Conservation (phyloP, 139 green algal genomes). For the Gonium pectorale region DNA sequence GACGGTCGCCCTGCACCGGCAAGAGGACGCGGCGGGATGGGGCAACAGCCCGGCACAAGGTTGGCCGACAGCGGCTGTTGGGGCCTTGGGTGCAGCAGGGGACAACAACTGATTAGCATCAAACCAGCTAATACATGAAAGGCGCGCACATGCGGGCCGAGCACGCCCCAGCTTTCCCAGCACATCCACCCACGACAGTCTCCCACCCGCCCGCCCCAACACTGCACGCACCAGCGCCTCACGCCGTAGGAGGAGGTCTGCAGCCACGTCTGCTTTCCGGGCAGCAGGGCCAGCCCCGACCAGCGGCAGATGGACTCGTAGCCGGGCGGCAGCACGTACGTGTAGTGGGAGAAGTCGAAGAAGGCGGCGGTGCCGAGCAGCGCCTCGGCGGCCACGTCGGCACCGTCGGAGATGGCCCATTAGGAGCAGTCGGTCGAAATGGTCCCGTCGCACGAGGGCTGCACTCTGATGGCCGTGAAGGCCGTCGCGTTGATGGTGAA, state of each 20-base stretch:
- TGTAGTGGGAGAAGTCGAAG: slow-evolving; percentile 1
- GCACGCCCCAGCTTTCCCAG: too few relatives aligned
- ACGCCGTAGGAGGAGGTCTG: slow-evolving; percentile 13
- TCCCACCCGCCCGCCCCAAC: too few relatives aligned
- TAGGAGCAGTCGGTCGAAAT: neutral
- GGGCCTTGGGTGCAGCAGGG: too few relatives aligned
- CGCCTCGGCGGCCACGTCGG: neutral
- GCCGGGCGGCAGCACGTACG: slow-evolving; percentile 9
- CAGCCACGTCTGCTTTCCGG: slow-evolving; percentile 24
- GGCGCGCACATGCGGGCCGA: too few relatives aligned
- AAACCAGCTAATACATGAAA: too few relatives aligned
- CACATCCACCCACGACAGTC: too few relatives aligned
- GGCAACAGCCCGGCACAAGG: too few relatives aligned
- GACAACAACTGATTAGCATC: too few relatives aligned
- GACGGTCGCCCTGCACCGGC: too few relatives aligned
- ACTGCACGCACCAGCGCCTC: slow-evolving; percentile 15
- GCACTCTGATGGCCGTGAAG: neutral
- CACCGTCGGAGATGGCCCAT: neutral
- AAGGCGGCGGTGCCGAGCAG: neutral
- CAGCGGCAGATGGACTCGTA: slow-evolving; percentile 3
- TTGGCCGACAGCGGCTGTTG: too few relatives aligned
- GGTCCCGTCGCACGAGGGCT: neutral
- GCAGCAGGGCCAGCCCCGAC: slow-evolving; percentile 27
- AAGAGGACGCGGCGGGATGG: too few relatives aligned
- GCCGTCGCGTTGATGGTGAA: neutral